These are phyloP conservation scores for Penicillium carneum DNA, from an alignment of 2,329 filamentous ascomycete species.

Conservation along the genomic window DNA sequence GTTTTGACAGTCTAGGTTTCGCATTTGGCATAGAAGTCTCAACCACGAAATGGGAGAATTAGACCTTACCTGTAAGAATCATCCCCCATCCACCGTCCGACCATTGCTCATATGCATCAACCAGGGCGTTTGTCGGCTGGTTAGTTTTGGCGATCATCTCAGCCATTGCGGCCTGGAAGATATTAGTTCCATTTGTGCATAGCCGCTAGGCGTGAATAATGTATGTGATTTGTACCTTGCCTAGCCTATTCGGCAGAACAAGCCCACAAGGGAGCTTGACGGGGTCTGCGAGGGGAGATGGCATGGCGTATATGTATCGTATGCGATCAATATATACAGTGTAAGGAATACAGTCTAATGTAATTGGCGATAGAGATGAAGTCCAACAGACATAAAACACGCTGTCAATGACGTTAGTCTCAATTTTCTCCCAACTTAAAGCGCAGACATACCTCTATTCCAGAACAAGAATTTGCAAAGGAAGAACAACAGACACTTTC, in stretches of 20 bases:
- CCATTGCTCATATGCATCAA: conserved; percentile 62
- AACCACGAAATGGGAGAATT: neutral
- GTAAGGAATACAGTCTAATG: neutral
- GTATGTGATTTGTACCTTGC: conserved; percentile 42
- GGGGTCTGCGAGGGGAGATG: conserved; percentile 49
- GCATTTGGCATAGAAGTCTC: too few species aligned
- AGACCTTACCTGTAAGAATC: conserved; percentile 50
- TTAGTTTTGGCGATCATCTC: conserved; percentile 56
- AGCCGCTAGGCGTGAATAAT: neutral
- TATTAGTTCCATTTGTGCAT: conserved; percentile 7
- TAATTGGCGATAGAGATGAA: neutral
- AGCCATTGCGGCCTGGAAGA: conserved; percentile 53
- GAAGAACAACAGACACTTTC: neutral
- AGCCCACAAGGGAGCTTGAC: conserved; percentile 64
- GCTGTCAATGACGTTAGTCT: neutral
- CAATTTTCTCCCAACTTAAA: neutral
- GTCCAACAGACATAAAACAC: neutral
- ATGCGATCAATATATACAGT: neutral
- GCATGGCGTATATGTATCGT: conserved; percentile 23
- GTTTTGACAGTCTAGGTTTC: neutral
- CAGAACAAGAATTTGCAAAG: neutral
- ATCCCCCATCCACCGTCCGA: conserved; percentile 53
- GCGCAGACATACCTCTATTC: neutral
- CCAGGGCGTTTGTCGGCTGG: conserved; percentile 54
- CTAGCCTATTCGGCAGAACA: conserved; percentile 63